Base-by-base conservation (phyloP, 1,139 yeast genomes). In the Hansenula lynferdii region DNA sequence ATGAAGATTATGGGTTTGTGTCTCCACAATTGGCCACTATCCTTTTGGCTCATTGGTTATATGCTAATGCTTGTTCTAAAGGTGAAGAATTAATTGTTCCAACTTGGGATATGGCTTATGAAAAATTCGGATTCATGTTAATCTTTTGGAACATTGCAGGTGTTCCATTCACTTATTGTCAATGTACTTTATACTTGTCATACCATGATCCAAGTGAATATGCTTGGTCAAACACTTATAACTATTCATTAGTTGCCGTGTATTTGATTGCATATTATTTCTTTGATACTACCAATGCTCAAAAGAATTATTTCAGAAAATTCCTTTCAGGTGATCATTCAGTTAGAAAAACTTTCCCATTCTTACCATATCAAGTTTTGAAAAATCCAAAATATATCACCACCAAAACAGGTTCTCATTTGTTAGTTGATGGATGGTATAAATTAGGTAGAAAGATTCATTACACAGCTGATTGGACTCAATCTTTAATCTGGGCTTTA, bases 81-180 rank as follows among this genome's bases (percentile, higher is more conserved):
- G 98, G 97, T 50, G 98, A 92, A 67, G 97, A 94, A 61, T 71
- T 90, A 54, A 90, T 92, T 61, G 96, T 90, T 43, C 96, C 97
- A 48, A 84, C 96, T 16, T 92, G 98, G 98, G 98, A 92, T 63
- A 90, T 92, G 97, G 97, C 96, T 34, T 92, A 92, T 63, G 98
- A 92, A 63, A 92, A 94, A 66, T 92, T 92, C 55, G 98, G 98
- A 11, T 92, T 94, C 70, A 89, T 92, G 97, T 77, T 92, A 51
- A 79, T 90, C 53, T 92, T 92, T 72, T 92, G 98, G 98, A 92
- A 92, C 68, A 87, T 92, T 63, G 96, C 97, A 28, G 98, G 98
- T 54, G 98, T 92, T 29, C 98, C 98, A 38, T 92, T 81, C 77
- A 92, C 97, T 36, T 92, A 92, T 69, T 87, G 96, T 65, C 96